Evolutionary conservation across 495 filamentous ascomycete species (phyloP), one percentile per base, ranked within the genome.

Genomic region (Penicillium chermesinum): DNA sequence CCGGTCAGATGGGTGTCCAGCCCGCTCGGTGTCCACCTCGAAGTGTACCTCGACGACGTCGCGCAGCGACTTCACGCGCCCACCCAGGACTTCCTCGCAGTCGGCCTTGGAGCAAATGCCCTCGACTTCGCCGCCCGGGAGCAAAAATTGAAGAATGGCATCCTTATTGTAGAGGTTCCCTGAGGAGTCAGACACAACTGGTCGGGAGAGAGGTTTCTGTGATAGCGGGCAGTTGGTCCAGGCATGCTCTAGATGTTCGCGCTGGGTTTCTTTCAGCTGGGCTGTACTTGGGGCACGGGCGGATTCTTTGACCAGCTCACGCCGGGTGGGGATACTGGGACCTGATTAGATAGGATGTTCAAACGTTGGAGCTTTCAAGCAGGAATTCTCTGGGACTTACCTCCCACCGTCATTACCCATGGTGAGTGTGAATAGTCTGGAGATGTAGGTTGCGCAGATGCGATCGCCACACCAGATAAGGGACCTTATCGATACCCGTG

Each of bases 351-450:
- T 22, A n/a, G 22, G 13, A 13, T 14, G 2, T 21, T 42, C 19
- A 5, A 14, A 13, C 35, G 16, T 19, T 25, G 8, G 15, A 6
- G n/a, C 9, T 22, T 15, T 7, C 15, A 9, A 25, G 18, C 5
- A 15, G 22, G n/a, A 7, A 38, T 13, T 1, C 3, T n/a, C 7
- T 10, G 32, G 13, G 35, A 46, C 77, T 57, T 55, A 78, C 80
- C 80, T 84, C 48, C 87, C 91, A 56, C 93, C 91, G 61, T 97
- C 91, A 66, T 96, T 96, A 70, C 91, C 93, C 91, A 96, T 96
- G n/a, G 54, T 67, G 42, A 10, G 34, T 34, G 54, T 67, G 42
- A 10, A 38, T 34, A 41, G 19, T 10, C 10, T 30, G 25, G 5
- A 30, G 25, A 30, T 30, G 25, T 5, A 30, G 25, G 38, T 40